These are phyloP conservation scores for Porodaedalea pini DNA, from an alignment of 1,284 basidiomycete species.

Conservation along the genomic window DNA sequence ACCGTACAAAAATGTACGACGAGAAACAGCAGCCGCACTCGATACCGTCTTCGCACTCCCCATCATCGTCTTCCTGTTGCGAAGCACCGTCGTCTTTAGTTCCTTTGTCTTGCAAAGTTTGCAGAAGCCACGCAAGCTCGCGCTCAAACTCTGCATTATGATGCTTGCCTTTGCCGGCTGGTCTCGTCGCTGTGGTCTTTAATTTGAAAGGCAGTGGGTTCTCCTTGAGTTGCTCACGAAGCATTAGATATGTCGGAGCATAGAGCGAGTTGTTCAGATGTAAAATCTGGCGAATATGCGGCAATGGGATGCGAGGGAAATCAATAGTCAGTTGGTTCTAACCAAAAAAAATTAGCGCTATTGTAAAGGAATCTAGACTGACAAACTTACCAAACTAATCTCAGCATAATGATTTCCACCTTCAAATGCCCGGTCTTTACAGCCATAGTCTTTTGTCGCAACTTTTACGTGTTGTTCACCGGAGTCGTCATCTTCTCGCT, in stretches of 20 bases:
- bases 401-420: constrained; percentile 45
- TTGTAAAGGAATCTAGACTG: background rate
- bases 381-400: constrained; percentile 45
- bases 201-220: constrained; percentile 37
- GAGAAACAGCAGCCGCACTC: constrained; percentile 85
- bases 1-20: constrained; percentile 63
- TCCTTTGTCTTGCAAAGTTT: constrained; percentile 34
- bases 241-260: constrained; percentile 51
- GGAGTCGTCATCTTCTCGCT: constrained; percentile 34
- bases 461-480: constrained; percentile 27
- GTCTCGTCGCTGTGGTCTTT: constrained; percentile 36
- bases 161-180: constrained; percentile 40
- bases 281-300: constrained; percentile 45
- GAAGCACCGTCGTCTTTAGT: constrained; percentile 28
- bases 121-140: constrained; percentile 43
- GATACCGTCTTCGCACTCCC: constrained; percentile 51
- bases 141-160: constrained; percentile 35
- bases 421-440: constrained; percentile 37
- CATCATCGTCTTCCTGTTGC: constrained; percentile 37
- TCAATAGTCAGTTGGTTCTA: constrained; percentile 52
- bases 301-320: constrained; percentile 55
- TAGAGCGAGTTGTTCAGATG: constrained; percentile 44
- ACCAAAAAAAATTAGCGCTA: background rate
- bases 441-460: constrained; percentile 48
- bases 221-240: constrained; percentile 37